These are phyloP conservation scores for Chrysosporium queenslandicum DNA, from an alignment of 2,329 filamentous ascomycete genomes.

Conservation along the genomic window DNA sequence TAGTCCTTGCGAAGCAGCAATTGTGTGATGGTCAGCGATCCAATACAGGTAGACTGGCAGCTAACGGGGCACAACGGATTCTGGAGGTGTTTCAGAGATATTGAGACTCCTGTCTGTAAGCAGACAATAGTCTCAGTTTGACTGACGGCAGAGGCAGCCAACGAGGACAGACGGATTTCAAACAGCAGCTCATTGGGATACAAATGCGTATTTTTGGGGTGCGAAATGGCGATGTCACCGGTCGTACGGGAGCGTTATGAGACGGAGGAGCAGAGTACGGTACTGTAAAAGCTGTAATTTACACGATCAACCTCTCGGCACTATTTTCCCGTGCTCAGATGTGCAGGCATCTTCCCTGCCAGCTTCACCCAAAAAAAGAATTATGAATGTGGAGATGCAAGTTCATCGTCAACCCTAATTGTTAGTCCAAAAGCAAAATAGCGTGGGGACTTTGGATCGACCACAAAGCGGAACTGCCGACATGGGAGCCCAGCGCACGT, in stretches of 20 bases:
- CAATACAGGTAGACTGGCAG: too few species aligned
- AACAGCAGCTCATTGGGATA: too few species aligned
- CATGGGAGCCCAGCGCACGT: background rate
- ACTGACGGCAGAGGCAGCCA: too few species aligned
- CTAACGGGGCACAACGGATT: too few species aligned
- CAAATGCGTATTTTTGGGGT: background rate
- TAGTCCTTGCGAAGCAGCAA: too few species aligned
- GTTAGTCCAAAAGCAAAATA: background rate
- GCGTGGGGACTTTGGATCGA: background rate
- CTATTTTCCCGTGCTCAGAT: constrained; percentile 6
- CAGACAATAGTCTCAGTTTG: too few species aligned
- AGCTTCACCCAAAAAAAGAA: constrained; percentile 11
- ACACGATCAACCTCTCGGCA: constrained; percentile 2
- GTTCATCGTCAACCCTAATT: constrained; percentile 5
- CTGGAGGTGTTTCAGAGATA: background rate
- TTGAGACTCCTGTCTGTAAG: too few species aligned
- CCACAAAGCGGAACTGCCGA: constrained; percentile 1
- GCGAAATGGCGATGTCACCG: background rate
- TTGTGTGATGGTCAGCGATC: too few species aligned
- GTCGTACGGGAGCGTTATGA: background rate
- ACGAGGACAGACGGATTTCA: too few species aligned
- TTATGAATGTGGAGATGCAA: constrained; percentile 12
- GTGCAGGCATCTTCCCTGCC: constrained; percentile 5
- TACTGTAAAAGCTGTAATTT: background rate
- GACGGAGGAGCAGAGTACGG: background rate